Percentiles rank a stretch among this genome's conserved stretches.
phyloP scores from a whole-genome alignment of 768 basidiomycete species.

The Tylopilus cervinicoccineus region DNA sequence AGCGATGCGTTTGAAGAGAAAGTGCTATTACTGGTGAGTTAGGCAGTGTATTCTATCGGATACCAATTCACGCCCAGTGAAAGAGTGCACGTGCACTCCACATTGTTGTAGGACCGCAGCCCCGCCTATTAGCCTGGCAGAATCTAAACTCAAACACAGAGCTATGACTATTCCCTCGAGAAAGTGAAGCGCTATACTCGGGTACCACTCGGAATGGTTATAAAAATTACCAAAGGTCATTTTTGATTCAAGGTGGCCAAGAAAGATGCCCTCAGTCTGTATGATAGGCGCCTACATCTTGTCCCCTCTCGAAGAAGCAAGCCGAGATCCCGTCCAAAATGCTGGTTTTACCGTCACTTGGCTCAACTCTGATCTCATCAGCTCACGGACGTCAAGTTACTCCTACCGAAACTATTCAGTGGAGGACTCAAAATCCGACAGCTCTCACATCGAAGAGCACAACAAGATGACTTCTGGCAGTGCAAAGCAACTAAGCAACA shows the following conservation, averaged over 20 bases:
- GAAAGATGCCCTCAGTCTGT: not conserved
- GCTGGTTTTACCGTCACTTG: conserved; percentile 85
- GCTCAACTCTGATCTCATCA: conserved; percentile 61
- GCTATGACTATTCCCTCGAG: conserved; percentile 89
- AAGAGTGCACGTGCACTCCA: conserved; percentile 56
- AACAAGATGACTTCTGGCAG: not conserved
- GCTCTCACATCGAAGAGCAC: not conserved
- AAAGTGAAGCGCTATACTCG: conserved; percentile 90
- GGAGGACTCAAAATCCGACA: conserved; percentile 6
- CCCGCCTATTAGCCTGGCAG: not conserved
- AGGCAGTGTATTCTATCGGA: not conserved
- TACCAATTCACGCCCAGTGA: conserved; percentile 1
- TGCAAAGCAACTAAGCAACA: conserved; percentile 7
- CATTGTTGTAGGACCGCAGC: conserved; percentile 59
- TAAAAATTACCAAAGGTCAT: conserved; percentile 72
- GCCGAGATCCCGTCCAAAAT: conserved; percentile 84
- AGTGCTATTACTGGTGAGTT: conserved; percentile 76
- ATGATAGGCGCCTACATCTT: conserved; percentile 87
- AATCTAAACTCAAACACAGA: conserved; percentile 41
- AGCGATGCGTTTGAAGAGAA: conserved; percentile 93
- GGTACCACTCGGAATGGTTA: conserved; percentile 80
- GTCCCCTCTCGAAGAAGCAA: conserved; percentile 89
- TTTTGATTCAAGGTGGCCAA: not conserved
- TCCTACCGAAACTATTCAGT: conserved; percentile 71
- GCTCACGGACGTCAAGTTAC: conserved; percentile 77